phyloP scores from a whole-genome alignment of 371 early-diverging fungal genomes.

The Umbelopsis sp. region DNA sequence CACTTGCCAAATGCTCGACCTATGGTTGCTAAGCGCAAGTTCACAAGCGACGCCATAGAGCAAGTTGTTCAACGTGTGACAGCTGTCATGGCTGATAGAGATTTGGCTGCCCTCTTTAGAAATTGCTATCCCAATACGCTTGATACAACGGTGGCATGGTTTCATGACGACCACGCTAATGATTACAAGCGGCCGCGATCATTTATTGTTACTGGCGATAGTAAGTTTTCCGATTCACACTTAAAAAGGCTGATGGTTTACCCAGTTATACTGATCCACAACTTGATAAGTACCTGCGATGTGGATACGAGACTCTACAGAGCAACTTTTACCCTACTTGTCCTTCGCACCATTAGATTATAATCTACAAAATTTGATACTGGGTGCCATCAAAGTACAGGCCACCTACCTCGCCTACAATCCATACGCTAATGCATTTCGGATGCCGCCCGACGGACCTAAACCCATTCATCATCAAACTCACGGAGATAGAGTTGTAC shows the following conservation, averaged over 20 bases:
- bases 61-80: conserved; percentile 26
- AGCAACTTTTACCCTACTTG: conserved; percentile 55
- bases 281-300: conserved; percentile 47
- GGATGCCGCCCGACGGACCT: conserved; percentile 44
- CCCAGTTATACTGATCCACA: neutral
- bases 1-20: conserved; percentile 25
- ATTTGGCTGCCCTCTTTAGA: conserved; percentile 46
- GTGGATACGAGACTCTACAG: conserved; percentile 65
- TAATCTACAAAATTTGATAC: conserved; percentile 29
- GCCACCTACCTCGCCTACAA: conserved; percentile 44
- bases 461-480: conserved; percentile 11
- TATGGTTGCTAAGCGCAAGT: conserved; percentile 29
- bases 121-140: conserved; percentile 62
- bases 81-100: conserved; percentile 36
- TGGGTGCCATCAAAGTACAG: conserved; percentile 45
- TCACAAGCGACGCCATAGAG: conserved; percentile 33
- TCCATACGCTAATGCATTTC: conserved; percentile 59
- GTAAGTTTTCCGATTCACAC: conserved; percentile 25
- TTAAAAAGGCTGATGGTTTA: neutral
- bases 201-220: conserved; percentile 62
- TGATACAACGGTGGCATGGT: conserved; percentile 57
- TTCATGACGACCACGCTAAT: conserved; percentile 19
- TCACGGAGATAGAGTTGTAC: conserved; percentile 35
- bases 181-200: conserved; percentile 34
- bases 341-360: conserved; percentile 31